Base-by-base conservation (phyloP, 2,329 filamentous ascomycete species). In the Fusarium dlaminii region DNA sequence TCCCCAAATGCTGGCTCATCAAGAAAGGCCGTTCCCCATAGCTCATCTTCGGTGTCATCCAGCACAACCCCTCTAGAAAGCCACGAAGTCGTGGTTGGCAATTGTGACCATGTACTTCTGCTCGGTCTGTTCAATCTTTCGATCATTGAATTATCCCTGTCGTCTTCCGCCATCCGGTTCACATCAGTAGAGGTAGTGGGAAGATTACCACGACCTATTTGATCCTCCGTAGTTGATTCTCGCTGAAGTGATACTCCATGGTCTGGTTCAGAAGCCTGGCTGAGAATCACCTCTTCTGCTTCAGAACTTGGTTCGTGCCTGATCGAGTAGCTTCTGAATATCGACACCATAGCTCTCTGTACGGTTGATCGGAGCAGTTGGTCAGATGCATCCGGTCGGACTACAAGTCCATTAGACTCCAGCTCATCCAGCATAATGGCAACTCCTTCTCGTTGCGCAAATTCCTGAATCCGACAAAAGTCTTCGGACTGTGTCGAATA, bases 101-200 rank as follows among this genome's bases (percentile, higher is more conserved):
- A 52, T 15, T 36, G 30, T 20, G n/a, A 8, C 12, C 2, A 8
- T 27, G n/a, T 8, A 12, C 30, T 15, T 8, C n/a, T 27, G 5
- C 6, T 36, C 5, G 30, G 9, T 8, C 12, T 12, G 3, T 12
- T 3, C 1, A 10, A 20, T 2, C 17, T 14, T 20, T 6, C n/a
- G 3, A 12, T 0, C 3, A 8, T 15, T 4, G 8, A 6, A 12
- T 3, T 8, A 20, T 4, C 6, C 5, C 3, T 15, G 1, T 6
- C 17, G 1, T 34, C 30, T 11, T 24, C 30, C 3, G 4, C 1
- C 22, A 3, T 24, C n/a, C 3, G 13, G 18, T 27, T 24, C 0
- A 20, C 2, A 4, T 22, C n/a, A 15, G 7, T 8, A 20, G 8
- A 20, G 3, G 0, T 52, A 8, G 8, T 0, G 2, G 15, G 17